phyloP scores from a whole-genome alignment of 2,329 filamentous ascomycete species.

The Curvularia spicifera region DNA sequence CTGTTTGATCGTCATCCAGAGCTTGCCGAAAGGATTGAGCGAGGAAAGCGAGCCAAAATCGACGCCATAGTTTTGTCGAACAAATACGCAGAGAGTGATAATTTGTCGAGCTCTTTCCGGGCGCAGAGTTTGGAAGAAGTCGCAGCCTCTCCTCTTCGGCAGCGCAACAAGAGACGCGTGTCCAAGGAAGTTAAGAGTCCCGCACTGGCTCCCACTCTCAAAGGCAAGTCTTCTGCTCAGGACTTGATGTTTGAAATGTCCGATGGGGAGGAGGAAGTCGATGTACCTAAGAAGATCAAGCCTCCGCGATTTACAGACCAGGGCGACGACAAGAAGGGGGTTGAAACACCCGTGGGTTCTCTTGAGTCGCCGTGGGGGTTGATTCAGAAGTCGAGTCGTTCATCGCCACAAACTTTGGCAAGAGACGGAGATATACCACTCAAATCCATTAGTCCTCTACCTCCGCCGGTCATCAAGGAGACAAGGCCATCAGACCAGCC shows the following conservation, averaged over 20 bases:
- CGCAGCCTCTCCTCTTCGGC: conserved; percentile 54
- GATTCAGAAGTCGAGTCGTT: conserved; percentile 20
- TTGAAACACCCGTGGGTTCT: conserved; percentile 28
- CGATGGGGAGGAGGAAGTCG: conserved; percentile 64
- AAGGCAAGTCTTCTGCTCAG: conserved; percentile 69
- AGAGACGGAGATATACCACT: conserved; percentile 19
- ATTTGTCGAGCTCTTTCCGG: conserved; percentile 66
- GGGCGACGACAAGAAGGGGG: conserved; percentile 11
- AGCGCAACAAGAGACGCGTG: conserved; percentile 51
- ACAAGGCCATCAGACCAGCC: conserved; percentile 50
- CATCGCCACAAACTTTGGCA: conserved; percentile 23
- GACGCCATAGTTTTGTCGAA: conserved; percentile 76
- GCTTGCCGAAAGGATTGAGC: conserved; percentile 69
- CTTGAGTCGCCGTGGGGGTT: conserved; percentile 37
- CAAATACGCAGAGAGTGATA: conserved; percentile 70
- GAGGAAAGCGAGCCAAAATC: conserved; percentile 71
- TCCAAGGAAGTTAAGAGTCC: conserved; percentile 62
- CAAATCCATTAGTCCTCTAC: conserved; percentile 34
- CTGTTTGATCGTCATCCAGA: conserved; percentile 70
- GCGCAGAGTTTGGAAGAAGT: conserved; percentile 71
- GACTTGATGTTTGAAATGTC: conserved; percentile 97
- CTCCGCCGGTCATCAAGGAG: conserved; percentile 29
- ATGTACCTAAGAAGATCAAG: conserved; percentile 25
- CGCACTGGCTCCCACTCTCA: conserved; percentile 69
- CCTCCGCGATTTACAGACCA: conserved; percentile 29